A percentile compares a stretch with the other conserved stretches of the same genome.
These are phyloP conservation scores for Entonaema liquescens DNA, from an alignment of 495 filamentous ascomycete species.

Conservation along the genomic window DNA sequence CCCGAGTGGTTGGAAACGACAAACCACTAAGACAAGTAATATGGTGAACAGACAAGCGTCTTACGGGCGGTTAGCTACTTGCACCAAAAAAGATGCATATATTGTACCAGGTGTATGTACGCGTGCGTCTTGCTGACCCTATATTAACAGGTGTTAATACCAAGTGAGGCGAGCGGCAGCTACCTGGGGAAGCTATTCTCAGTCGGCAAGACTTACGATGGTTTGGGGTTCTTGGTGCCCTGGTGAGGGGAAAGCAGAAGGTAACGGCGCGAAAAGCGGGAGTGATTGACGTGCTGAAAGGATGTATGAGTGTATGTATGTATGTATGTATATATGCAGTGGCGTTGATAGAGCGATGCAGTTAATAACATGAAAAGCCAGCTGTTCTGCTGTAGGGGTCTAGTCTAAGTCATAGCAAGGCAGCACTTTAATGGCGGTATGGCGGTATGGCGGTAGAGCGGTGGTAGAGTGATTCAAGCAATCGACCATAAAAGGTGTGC, in stretches of 20 bases:
- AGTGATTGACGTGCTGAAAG: conserved; percentile 19
- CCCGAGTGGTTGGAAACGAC: conserved; percentile 43
- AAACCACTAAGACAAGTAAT: conserved; percentile 33
- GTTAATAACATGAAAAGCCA: conserved; percentile 25
- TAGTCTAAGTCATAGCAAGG: neutral
- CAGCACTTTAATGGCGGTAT: neutral
- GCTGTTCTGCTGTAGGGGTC: conserved; percentile 5
- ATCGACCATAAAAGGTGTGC: conserved; percentile 11
- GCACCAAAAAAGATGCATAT: conserved; percentile 12
- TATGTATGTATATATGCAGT: neutral
- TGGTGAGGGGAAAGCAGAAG: conserved; percentile 17
- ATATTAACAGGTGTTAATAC: conserved; percentile 26
- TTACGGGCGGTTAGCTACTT: conserved; percentile 28
- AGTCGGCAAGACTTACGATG: conserved; percentile 29
- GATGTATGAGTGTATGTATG: neutral
- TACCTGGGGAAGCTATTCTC: conserved; percentile 36
- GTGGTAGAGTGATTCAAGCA: conserved; percentile 25
- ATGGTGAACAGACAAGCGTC: neutral
- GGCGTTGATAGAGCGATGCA: neutral
- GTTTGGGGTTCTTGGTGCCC: conserved; percentile 20
- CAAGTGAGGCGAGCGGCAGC: conserved; percentile 32
- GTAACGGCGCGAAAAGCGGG: conserved; percentile 11
- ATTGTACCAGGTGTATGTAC: neutral
- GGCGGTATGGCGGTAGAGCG: too few species aligned
- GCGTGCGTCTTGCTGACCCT: conserved; percentile 14